Evolutionary conservation across 1,139 yeast species (phyloP).

Genomic region (Candida glucosophila): DNA sequence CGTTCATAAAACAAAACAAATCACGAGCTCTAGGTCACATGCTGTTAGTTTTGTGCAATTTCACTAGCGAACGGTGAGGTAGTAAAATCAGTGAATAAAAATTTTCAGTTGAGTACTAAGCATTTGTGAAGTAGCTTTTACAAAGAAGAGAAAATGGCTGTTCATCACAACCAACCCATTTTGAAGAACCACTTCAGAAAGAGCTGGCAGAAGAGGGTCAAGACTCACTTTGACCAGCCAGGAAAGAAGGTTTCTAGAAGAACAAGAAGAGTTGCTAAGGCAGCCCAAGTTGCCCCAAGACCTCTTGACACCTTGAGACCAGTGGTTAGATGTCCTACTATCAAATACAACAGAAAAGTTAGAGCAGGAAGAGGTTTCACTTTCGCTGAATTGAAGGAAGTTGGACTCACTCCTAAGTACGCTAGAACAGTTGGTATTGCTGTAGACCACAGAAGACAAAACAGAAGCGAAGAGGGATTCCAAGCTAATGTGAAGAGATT

Average conservation of each 20-base stretch:
- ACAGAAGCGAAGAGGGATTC: constrained; percentile 94
- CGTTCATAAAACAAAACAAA: no score
- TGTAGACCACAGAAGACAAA: constrained; percentile 99
- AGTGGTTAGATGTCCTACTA: constrained; percentile 96
- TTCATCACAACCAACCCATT: constrained; percentile 95
- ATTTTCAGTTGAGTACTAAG: no score
- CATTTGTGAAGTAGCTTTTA: no score
- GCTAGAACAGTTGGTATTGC: constrained; percentile 98
- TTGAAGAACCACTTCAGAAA: constrained; percentile 96
- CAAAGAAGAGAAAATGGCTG: constrained; percentile 59
- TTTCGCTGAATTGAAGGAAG: constrained; percentile 97
- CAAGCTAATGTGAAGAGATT: constrained; percentile 94
- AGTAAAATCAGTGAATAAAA: no score
- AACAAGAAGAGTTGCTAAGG: constrained; percentile 87
- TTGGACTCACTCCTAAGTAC: constrained; percentile 88
- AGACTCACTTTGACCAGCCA: constrained; percentile 98
- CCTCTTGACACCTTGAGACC: constrained; percentile 97
- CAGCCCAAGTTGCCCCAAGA: constrained; percentile 94
- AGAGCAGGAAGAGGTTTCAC: constrained; percentile 99
- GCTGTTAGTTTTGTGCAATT: no score
- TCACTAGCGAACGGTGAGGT: no score
- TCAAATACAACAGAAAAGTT: constrained; percentile 98
- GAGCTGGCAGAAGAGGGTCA: constrained; percentile 99
- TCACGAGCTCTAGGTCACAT: no score
- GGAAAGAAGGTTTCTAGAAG: constrained; percentile 98